Percentiles rank a stretch among this genome's conserved stretches.
Evolutionary conservation across 2,329 filamentous ascomycete species (phyloP).

Genomic region (Mollisiaceae sp.): DNA sequence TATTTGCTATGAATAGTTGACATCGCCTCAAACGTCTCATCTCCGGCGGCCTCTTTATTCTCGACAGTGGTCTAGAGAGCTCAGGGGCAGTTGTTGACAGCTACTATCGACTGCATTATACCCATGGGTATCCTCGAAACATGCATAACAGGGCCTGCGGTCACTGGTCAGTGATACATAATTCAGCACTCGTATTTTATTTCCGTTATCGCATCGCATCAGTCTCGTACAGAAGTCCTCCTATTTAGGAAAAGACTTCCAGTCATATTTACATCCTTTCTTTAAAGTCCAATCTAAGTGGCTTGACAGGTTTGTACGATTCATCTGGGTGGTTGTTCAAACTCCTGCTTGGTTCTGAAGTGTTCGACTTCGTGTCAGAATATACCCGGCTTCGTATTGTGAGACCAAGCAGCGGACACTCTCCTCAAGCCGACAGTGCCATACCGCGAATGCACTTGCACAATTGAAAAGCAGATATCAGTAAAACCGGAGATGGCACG

Average conservation of each 20-base stretch:
- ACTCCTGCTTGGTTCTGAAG: too few species aligned
- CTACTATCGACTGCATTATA: neutral
- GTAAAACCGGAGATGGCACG: too few species aligned
- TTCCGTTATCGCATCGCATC: neutral
- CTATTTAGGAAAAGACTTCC: neutral
- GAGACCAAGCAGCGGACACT: too few species aligned
- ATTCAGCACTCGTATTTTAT: neutral
- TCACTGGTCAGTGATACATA: neutral
- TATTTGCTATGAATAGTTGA: neutral
- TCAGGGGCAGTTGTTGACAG: neutral
- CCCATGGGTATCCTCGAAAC: neutral
- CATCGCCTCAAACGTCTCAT: neutral
- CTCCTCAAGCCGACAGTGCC: too few species aligned
- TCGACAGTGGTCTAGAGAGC: neutral
- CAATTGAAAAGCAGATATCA: too few species aligned
- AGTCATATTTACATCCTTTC: neutral
- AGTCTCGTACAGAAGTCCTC: neutral
- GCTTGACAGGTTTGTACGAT: too few species aligned
- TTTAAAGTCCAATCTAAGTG: neutral
- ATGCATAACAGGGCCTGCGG: neutral
- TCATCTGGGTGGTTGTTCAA: too few species aligned
- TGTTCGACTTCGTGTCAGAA: too few species aligned
- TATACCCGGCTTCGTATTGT: too few species aligned
- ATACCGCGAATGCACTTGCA: too few species aligned
- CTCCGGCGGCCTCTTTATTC: neutral